These are phyloP conservation scores for Lichtheimia ramosa DNA, from an alignment of 371 early-diverging fungal species.

Conservation along the genomic window DNA sequence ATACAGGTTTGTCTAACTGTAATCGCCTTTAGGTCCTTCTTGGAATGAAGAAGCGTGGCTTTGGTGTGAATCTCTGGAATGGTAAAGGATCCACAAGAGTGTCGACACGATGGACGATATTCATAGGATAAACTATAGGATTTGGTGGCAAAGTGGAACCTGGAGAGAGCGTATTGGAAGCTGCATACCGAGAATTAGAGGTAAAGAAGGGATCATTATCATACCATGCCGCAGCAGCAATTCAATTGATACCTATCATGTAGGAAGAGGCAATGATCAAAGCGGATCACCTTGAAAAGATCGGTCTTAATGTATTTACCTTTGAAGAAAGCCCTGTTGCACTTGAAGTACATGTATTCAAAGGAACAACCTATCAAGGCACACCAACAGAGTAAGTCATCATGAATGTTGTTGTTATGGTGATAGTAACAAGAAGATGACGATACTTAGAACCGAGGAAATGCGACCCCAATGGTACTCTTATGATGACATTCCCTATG, in stretches of 20 bases:
- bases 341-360: slow-evolving; percentile 63
- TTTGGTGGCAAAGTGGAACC: slow-evolving; percentile 77
- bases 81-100: slow-evolving; percentile 29
- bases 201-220: slow-evolving; percentile 17
- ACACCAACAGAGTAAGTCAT: slow-evolving; percentile 53
- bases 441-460: slow-evolving; percentile 51
- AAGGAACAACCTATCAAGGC: slow-evolving; percentile 43
- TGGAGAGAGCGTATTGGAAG: slow-evolving; percentile 63
- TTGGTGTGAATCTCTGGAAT: slow-evolving; percentile 67
- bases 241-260: too few relatives aligned
- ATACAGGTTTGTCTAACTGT: background rate
- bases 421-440: background rate
- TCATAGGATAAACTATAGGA: slow-evolving; percentile 19
- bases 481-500: slow-evolving; percentile 47
- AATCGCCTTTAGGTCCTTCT: slow-evolving; percentile 51
- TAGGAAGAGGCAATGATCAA: slow-evolving; percentile 65
- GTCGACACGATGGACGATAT: background rate
- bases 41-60: slow-evolving; percentile 76
- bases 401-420: background rate
- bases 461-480: slow-evolving; percentile 66
- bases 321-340: slow-evolving; percentile 53
- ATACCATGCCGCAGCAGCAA: background rate
- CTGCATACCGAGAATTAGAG: slow-evolving; percentile 65
- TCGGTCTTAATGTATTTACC: slow-evolving; percentile 60
- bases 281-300: slow-evolving; percentile 40